Evolutionary conservation across 805 yeast species (phyloP).

Genomic region (Schizosaccharomyces japonicus): DNA sequence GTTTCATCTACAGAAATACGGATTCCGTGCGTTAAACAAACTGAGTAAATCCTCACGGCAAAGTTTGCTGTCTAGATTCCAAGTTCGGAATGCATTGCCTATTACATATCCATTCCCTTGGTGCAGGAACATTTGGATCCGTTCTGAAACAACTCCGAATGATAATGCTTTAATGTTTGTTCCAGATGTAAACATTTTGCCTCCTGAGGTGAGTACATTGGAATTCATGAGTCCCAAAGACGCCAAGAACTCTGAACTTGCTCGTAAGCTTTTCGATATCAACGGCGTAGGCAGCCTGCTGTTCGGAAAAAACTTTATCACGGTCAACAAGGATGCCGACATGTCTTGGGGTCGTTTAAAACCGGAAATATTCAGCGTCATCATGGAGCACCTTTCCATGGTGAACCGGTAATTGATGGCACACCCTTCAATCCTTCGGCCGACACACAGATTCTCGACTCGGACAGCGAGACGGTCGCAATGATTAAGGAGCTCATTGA

Average conservation of each 20-base stretch:
- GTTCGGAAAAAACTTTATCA: slow-evolving; percentile 66
- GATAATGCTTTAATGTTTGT: slow-evolving; percentile 65
- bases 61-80: neutral
- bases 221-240: slow-evolving; percentile 59
- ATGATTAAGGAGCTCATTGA: slow-evolving; percentile 82
- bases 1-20: too few relatives aligned
- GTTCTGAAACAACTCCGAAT: slow-evolving; percentile 68
- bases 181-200: slow-evolving; percentile 42
- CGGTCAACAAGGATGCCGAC: slow-evolving; percentile 41
- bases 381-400: slow-evolving; percentile 24
- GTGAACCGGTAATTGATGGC: slow-evolving; percentile 19
- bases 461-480: slow-evolving; percentile 56
- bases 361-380: slow-evolving; percentile 30
- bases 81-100: neutral
- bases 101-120: neutral
- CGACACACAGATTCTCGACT: slow-evolving; percentile 30
- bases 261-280: slow-evolving; percentile 44
- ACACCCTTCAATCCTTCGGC: slow-evolving; percentile 21
- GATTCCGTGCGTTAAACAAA: too few relatives aligned
- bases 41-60: too few relatives aligned
- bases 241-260: slow-evolving; percentile 52
- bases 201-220: slow-evolving; percentile 29
- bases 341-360: slow-evolving; percentile 50
- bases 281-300: slow-evolving; percentile 57
- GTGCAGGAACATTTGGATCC: slow-evolving; percentile 22